phyloP scores from a whole-genome alignment of 2,329 filamentous ascomycete genomes.

The Hymenoscyphus fraxineus region DNA sequence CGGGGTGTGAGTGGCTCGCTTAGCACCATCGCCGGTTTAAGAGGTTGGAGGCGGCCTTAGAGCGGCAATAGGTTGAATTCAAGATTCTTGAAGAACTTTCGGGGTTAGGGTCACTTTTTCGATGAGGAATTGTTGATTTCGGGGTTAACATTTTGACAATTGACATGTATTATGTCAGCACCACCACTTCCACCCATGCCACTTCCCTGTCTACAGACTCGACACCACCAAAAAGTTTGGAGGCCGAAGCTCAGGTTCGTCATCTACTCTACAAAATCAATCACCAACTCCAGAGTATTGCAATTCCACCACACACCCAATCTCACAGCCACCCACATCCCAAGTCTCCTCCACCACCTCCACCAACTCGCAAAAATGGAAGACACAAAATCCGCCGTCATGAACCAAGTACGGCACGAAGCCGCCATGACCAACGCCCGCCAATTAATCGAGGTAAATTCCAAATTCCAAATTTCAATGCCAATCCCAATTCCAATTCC shows the following conservation, averaged over 20 bases:
- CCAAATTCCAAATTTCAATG: neutral
- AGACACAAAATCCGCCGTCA: conserved; percentile 38
- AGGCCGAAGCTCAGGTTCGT: neutral
- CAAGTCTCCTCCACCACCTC: neutral
- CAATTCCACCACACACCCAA: neutral
- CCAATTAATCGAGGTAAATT: conserved; percentile 63
- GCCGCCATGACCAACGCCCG: conserved; percentile 63
- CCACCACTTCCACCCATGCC: no score
- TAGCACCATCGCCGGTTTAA: no score
- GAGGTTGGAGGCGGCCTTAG: no score
- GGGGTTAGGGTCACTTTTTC: no score
- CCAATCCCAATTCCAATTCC: no score
- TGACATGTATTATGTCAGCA: no score
- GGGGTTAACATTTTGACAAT: no score
- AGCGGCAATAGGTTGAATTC: no score
- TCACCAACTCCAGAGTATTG: neutral
- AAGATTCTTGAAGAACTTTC: no score
- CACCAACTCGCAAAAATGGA: conserved; percentile 24
- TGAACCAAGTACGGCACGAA: conserved; percentile 57
- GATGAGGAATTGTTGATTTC: no score
- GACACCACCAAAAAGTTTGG: conserved; percentile 9
- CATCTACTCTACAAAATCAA: neutral
- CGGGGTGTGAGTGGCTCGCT: no score
- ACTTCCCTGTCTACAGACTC: no score
- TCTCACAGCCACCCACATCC: neutral